Base-by-base conservation (phyloP, 805 yeast genomes). In the Wilhelminamyces savonicus region DNA sequence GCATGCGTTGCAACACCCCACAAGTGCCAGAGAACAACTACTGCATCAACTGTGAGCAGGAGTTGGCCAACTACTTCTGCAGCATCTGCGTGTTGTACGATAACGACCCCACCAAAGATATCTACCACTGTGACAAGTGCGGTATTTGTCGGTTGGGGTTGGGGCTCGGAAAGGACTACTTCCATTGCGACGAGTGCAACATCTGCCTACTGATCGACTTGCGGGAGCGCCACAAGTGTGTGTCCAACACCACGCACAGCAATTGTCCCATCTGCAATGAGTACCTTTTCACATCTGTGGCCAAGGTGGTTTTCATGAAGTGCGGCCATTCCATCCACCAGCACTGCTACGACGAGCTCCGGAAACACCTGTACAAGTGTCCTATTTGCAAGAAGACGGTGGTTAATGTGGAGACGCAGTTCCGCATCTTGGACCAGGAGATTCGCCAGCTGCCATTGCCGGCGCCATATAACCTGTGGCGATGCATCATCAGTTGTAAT, bases 271-370 rank as follows among this genome's bases (percentile, higher is more conserved):
- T 88, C 21, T 88, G 97, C 57, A 84, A 82, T 34, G 97, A 87
- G 44, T 87, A 78, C 53, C 74, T 88, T 74, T 88, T 88, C 52
- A 82, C 86, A 11, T 79, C 92, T 4, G 76, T 82, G 5, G 70
- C 66, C 49, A 79, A 86, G 8, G 94, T 87, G 24, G 94, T 86
- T 13, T 87, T 88, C 52, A 86, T 88, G 95, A 65, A 71, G 28
- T 88, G 97, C 58, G 96, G 97, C 2, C 97, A 88, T 56, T 84
- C 95, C 22, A 88, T 88, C 35, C 97, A 88, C 58, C 85, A 86
- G 52, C 48, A 54, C 16, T 88, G 97, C 54, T 87, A 77, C 52
- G 79, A 79, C 37, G 90, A 84, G 40, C 78, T 82, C 51, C 74
- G 84, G n/a, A 71, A 77, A 41, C 86, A 82, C 50, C 76, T 83